Evolutionary conservation across 2,329 filamentous ascomycete species (phyloP).

Genomic region (Nemania bipapillata): DNA sequence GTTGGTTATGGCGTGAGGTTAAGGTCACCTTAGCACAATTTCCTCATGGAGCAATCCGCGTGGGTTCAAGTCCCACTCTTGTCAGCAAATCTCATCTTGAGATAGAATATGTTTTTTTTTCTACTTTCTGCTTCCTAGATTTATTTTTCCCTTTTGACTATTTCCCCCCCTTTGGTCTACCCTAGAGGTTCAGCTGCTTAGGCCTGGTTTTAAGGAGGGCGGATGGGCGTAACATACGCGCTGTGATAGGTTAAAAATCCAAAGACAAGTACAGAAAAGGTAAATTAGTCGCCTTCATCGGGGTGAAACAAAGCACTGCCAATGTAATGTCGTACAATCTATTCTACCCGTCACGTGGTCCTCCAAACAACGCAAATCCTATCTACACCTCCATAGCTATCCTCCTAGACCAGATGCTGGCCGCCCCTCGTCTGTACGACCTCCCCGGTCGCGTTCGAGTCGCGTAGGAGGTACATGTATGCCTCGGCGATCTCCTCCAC

Average conservation of each 20-base stretch:
- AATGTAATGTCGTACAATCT: too few species aligned
- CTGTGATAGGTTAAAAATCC: too few species aligned
- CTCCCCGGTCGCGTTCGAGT: conserved; percentile 49
- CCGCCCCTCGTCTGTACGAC: conserved; percentile 47
- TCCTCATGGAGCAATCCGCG: conserved; percentile 53
- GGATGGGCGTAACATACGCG: too few species aligned
- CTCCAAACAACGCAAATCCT: not conserved
- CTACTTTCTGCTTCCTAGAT: not conserved
- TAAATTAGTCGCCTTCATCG: too few species aligned
- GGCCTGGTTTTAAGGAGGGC: too few species aligned
- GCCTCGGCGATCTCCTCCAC: conserved; percentile 49
- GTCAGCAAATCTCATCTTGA: conserved; percentile 20
- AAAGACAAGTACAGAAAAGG: too few species aligned
- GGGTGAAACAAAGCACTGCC: too few species aligned
- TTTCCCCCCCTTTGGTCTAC: too few species aligned
- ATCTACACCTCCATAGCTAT: not conserved
- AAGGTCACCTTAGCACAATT: conserved; percentile 49
- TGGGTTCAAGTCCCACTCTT: conserved; percentile 57
- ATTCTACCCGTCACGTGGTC: too few species aligned
- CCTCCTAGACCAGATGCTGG: conserved; percentile 29
- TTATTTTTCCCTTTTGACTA: too few species aligned
- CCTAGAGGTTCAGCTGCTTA: too few species aligned
- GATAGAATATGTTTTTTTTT: not conserved
- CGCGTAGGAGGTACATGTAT: conserved; percentile 49
- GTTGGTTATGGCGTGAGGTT: conserved; percentile 54